Conservation (phyloP, 305 asterid species). For the Fraxinus paxiana region DNA sequence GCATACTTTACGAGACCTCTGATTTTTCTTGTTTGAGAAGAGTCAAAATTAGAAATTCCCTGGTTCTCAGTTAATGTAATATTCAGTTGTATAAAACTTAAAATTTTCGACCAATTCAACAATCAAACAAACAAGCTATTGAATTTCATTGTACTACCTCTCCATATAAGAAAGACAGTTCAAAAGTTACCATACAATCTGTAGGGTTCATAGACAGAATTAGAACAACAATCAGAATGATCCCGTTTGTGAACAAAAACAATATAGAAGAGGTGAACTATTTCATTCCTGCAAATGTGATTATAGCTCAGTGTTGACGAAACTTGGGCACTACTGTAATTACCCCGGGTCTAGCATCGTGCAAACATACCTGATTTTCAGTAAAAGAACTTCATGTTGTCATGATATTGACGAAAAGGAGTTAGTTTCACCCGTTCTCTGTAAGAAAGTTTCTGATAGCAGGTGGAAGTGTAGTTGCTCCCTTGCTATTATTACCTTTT, state of each 20-base stretch:
- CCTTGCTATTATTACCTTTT: slow-evolving; percentile 79
- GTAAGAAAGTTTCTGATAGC: slow-evolving; percentile 64
- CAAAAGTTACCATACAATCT: not conserved
- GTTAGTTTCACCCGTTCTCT: slow-evolving; percentile 51
- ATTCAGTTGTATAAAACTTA: not conserved
- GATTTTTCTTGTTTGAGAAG: no score
- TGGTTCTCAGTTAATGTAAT: not conserved
- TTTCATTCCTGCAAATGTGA: slow-evolving; percentile 4
- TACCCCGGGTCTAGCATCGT: slow-evolving; percentile 54
- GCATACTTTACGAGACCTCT: no score
- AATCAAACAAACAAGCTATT: no score
- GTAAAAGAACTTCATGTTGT: not conserved
- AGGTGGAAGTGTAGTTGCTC: slow-evolving; percentile 69
- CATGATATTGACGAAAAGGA: not conserved
- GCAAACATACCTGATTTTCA: slow-evolving; percentile 16
- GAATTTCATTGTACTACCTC: not conserved
- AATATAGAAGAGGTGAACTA: not conserved
- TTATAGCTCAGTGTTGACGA: slow-evolving; percentile 31
- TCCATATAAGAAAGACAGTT: not conserved
- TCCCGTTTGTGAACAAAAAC: not conserved
- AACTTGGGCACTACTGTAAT: slow-evolving; percentile 58
- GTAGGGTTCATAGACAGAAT: not conserved
- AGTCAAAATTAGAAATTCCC: no score
- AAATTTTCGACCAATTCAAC: not conserved
- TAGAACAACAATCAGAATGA: not conserved